phyloP scores from a whole-genome alignment of 1,284 basidiomycete species.

The Leucoagaricus sp. region DNA sequence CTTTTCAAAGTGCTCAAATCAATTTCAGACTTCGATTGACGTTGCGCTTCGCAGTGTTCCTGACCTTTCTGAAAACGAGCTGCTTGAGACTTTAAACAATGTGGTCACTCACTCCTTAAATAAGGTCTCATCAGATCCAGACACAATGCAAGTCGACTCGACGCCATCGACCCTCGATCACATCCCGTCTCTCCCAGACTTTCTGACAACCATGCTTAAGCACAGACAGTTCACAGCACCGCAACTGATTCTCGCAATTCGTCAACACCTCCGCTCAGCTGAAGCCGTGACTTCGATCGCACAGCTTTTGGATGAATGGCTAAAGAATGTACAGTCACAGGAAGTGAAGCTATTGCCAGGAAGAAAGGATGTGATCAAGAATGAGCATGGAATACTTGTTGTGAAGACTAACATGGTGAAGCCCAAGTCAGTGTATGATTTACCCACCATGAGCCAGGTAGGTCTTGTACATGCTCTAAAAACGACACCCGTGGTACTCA shows the following conservation, averaged over 20 bases:
- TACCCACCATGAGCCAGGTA: constrained; percentile 53
- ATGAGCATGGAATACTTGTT: constrained; percentile 42
- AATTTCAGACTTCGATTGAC: constrained; percentile 51
- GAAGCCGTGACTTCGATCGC: constrained; percentile 54
- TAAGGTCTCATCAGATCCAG: constrained; percentile 21
- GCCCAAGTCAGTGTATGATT: constrained; percentile 31
- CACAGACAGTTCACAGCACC: constrained; percentile 50
- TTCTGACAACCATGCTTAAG: constrained; percentile 50
- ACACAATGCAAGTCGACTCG: constrained; percentile 62
- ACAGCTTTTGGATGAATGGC: constrained; percentile 56
- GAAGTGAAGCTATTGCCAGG: constrained; percentile 35
- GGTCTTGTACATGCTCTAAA: neutral
- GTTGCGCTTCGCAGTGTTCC: constrained; percentile 52
- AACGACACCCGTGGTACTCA: neutral
- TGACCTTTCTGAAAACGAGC: constrained; percentile 63
- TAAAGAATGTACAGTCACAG: constrained; percentile 39
- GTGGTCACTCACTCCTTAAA: constrained; percentile 37
- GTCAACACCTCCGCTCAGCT: constrained; percentile 51
- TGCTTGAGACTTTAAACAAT: constrained; percentile 50
- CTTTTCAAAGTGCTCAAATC: constrained; percentile 3
- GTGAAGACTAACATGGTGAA: constrained; percentile 28
- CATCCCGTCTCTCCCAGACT: constrained; percentile 45
- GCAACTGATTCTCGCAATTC: constrained; percentile 56
- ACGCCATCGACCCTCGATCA: constrained; percentile 17
- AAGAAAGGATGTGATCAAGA: constrained; percentile 36